phyloP scores from a whole-genome alignment of 192 early-diverging fungal genomes.

The Backusella mclennaniae region DNA sequence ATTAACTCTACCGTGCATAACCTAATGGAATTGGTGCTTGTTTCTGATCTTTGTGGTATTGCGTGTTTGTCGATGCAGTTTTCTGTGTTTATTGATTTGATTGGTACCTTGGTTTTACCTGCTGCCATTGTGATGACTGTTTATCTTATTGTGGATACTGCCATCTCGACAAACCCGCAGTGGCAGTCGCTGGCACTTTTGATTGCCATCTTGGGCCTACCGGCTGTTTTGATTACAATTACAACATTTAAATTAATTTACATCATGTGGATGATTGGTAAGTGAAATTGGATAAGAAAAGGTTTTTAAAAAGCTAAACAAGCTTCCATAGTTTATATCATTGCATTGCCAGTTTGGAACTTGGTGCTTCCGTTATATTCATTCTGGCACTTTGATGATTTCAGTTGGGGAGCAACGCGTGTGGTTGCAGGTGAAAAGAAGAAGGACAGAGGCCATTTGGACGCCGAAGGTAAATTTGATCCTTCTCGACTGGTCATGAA shows the following conservation, averaged over 20 bases:
- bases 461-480: conserved; percentile 76
- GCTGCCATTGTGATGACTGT: conserved; percentile 53
- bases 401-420: conserved; percentile 82
- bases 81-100: conserved; percentile 70
- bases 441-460: conserved; percentile 68
- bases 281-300: not conserved
- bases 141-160: conserved; percentile 54
- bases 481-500: conserved; percentile 51
- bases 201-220: conserved; percentile 79
- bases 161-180: conserved; percentile 25
- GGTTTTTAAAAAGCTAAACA: no score
- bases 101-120: conserved; percentile 73
- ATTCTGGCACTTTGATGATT: conserved; percentile 94
- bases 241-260: conserved; percentile 83
- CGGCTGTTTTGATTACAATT: conserved; percentile 86
- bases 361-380: conserved; percentile 87
- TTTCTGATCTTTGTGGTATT: conserved; percentile 86
- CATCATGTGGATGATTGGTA: conserved; percentile 83
- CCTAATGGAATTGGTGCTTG: conserved; percentile 78
- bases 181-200: conserved; percentile 67
- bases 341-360: conserved; percentile 92
- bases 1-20: conserved; percentile 96
- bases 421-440: conserved; percentile 65
- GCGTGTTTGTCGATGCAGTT: conserved; percentile 91
- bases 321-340: conserved; percentile 55